Evolutionary conservation across 179 eudicot species (phyloP).

Genomic region (Sideroxylon spinosum): DNA sequence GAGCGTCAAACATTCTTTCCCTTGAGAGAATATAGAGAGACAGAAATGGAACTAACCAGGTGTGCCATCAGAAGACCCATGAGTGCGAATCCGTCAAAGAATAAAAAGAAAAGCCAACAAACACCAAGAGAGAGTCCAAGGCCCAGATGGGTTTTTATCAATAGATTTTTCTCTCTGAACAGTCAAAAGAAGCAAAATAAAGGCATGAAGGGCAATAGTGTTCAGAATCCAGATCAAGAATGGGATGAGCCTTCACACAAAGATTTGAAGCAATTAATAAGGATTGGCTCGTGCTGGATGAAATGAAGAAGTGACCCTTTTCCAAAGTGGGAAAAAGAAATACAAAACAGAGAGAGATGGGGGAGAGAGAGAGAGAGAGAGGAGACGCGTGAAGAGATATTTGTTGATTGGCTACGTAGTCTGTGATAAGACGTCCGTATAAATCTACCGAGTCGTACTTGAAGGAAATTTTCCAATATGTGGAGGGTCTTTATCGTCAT

Average conservation of each 20-base stretch:
- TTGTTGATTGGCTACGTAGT: neutral
- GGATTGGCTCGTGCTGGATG: neutral
- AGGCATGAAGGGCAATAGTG: neutral
- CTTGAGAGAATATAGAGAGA: neutral
- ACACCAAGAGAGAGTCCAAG: neutral
- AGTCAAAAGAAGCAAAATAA: neutral
- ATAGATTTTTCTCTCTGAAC: neutral
- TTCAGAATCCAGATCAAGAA: slow-evolving; percentile 13
- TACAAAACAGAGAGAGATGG: neutral
- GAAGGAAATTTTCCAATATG: neutral
- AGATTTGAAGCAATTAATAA: neutral
- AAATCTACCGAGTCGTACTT: neutral
- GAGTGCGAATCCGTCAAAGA: slow-evolving; percentile 11
- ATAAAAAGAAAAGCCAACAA: neutral
- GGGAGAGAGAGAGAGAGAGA: slow-evolving; percentile 7
- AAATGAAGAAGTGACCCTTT: neutral
- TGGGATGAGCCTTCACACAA: too few species aligned
- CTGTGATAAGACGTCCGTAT: neutral
- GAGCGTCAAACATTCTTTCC: neutral
- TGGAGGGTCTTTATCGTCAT: too few species aligned
- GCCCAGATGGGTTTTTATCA: neutral
- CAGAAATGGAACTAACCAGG: slow-evolving; percentile 2
- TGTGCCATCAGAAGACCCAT: neutral
- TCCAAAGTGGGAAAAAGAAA: slow-evolving; percentile 1
- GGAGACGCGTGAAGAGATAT: slow-evolving; percentile 4